Percentiles rank a stretch among this genome's conserved stretches.
Evolutionary conservation across 2,329 filamentous ascomycete genomes (phyloP).

Genomic region (Waltergamsia citrina): DNA sequence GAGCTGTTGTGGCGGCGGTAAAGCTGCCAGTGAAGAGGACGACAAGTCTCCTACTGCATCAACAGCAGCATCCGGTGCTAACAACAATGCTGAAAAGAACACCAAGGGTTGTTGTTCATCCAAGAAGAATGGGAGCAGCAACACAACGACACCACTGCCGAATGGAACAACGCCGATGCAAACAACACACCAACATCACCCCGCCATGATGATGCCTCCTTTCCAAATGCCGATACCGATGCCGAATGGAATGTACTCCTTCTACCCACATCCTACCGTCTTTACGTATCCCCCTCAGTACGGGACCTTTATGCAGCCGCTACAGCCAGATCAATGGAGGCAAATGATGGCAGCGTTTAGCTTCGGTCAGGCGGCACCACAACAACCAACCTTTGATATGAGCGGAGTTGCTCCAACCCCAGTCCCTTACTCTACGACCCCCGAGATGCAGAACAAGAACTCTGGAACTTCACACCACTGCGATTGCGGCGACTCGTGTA

Average conservation of each 20-base stretch:
- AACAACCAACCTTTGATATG: conserved; percentile 7
- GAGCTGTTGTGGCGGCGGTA: conserved; percentile 12
- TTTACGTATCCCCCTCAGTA: conserved; percentile 45
- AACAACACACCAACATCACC: conserved; percentile 7
- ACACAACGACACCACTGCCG: neutral
- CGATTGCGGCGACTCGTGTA: conserved; percentile 54
- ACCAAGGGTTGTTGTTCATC: conserved; percentile 21
- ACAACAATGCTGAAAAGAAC: neutral
- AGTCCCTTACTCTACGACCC: conserved; percentile 6
- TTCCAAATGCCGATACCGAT: conserved; percentile 25
- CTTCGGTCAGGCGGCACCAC: conserved; percentile 22
- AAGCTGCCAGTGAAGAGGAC: neutral
- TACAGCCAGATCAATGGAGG: conserved; percentile 44
- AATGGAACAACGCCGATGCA: neutral
- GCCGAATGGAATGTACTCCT: conserved; percentile 27
- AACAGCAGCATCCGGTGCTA: no score
- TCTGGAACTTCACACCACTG: conserved; percentile 37
- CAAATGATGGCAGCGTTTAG: conserved; percentile 32
- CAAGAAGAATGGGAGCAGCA: conserved; percentile 7
- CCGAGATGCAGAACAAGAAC: conserved; percentile 1
- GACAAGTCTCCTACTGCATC: neutral
- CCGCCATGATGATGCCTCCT: conserved; percentile 22
- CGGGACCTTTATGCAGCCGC: conserved; percentile 43
- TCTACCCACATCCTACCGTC: conserved; percentile 32
- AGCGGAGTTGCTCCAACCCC: conserved; percentile 11